Conservation (phyloP, 2,329 filamentous ascomycete genomes). For the Botrytis cinerea region DNA sequence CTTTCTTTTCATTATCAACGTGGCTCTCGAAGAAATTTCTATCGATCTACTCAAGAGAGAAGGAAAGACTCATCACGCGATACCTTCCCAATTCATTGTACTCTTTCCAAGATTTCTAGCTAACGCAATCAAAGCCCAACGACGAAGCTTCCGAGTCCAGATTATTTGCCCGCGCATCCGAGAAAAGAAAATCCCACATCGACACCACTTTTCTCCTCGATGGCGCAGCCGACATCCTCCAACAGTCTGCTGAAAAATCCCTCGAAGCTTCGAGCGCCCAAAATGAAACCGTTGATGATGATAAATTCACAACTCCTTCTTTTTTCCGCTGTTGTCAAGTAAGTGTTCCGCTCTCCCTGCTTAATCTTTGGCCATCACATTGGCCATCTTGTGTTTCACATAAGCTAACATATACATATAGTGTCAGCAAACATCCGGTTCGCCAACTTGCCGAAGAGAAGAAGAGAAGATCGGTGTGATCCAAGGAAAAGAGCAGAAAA, state of each 20-base stretch:
- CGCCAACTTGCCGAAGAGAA: not conserved
- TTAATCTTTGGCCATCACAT: no score
- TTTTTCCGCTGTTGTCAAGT: constrained; percentile 18
- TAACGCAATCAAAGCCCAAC: constrained; percentile 7
- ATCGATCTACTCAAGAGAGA: not conserved
- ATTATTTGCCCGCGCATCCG: not conserved
- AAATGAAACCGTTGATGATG: not conserved
- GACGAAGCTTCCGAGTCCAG: constrained; percentile 11
- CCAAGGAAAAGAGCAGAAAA: not conserved
- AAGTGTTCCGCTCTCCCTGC: not conserved
- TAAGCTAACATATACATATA: not conserved
- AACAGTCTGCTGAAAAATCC: not conserved
- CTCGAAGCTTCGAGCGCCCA: not conserved
- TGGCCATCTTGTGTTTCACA: not conserved
- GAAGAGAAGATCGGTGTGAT: not conserved
- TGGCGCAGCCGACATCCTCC: not conserved
- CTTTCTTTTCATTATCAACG: not conserved
- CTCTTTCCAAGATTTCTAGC: not conserved
- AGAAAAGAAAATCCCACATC: not conserved
- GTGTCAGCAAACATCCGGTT: not conserved
- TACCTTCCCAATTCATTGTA: no score
- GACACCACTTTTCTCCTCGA: not conserved
- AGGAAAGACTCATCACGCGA: no score
- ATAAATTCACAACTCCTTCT: not conserved
- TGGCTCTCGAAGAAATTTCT: no score